These are phyloP conservation scores for Xylaria polymorpha DNA, from an alignment of 2,329 filamentous ascomycete species.

Conservation along the genomic window DNA sequence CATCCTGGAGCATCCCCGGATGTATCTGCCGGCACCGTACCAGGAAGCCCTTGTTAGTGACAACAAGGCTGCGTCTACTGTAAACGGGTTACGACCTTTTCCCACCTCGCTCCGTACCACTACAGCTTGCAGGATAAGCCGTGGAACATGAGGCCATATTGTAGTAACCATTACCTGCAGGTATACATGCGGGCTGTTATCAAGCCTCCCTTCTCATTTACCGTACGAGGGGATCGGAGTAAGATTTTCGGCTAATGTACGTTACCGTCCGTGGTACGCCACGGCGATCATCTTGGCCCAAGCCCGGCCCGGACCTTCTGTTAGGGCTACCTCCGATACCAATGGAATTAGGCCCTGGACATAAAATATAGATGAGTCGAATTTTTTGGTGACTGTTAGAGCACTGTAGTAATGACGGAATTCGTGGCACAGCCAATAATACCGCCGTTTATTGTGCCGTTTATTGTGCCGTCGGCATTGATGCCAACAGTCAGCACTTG, in stretches of 20 bases:
- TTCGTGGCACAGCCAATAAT: neutral
- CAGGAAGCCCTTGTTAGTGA: neutral
- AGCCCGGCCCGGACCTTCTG: constrained; percentile 18
- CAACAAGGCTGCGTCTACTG: neutral
- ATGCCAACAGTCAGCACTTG: constrained; percentile 6
- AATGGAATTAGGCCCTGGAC: neutral
- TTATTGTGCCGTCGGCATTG: neutral
- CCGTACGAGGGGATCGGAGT: neutral
- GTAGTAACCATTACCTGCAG: neutral
- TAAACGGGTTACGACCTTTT: neutral
- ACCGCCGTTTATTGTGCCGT: neutral
- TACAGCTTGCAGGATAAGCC: neutral
- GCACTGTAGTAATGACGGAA: neutral
- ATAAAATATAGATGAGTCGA: neutral
- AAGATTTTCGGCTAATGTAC: constrained; percentile 6
- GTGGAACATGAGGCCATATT: neutral
- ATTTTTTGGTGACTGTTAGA: neutral
- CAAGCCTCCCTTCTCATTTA: neutral
- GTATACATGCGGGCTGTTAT: neutral
- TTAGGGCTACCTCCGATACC: constrained; percentile 17
- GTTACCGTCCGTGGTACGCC: neutral
- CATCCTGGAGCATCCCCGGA: constrained; percentile 1
- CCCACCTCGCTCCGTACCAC: neutral
- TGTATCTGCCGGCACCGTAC: constrained; percentile 10
- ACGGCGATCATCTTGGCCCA: neutral